Base-by-base conservation (phyloP, 23 red algal genomes). In the Porphyridium purpureum region DNA sequence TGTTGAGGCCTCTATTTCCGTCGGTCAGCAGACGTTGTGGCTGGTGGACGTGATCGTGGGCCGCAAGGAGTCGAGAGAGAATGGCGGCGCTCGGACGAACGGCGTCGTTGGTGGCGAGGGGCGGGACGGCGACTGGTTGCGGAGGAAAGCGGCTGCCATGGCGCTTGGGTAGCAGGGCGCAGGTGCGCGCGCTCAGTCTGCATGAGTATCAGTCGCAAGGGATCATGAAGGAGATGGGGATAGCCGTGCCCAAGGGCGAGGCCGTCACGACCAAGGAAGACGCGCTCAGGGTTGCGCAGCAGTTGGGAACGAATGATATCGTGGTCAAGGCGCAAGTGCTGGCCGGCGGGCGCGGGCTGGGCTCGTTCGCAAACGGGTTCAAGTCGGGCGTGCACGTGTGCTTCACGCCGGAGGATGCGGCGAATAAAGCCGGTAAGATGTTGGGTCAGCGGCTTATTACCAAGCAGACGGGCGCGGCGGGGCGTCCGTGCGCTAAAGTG, bases 301-400 rank as follows among this genome's bases (percentile, higher is more conserved):
- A 34, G 14, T 53, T 85, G 27, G 57, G 62, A 4, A 50, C 33
- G 27, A 22, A 26, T 8, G 73, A 84, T 32, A 75, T 95, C 26
- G 88, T 95, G 26, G 52, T 95, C 38, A 95, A 95, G 38, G 88
- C 88, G 4, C 88, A 95, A 57, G 88, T 95, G 4, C 53, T 95
- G 29, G 88, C 88, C 7, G 88, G 88, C 27, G 88, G 88, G 0
- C 69, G 88, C 49, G 88, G 88, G 11, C 67, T 95, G 15, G 88
- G 88, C 14, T 38, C 59, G 0, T 95, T 95, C 47, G 66, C 70
- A 33, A 83, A 83, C 29, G 81, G 81, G 27, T 95, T 95, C 54
- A 73, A 84, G 33, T 74, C 75, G 7, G 88, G 88, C 17, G 88
- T 95, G 24, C 88, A 95, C 70, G 81, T 85, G 21, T 73, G 64